Percentiles rank a stretch among this genome's conserved stretches.
phyloP scores from a whole-genome alignment of 2,329 filamentous ascomycete species.

The Neoscytalidium dimidiatum region DNA sequence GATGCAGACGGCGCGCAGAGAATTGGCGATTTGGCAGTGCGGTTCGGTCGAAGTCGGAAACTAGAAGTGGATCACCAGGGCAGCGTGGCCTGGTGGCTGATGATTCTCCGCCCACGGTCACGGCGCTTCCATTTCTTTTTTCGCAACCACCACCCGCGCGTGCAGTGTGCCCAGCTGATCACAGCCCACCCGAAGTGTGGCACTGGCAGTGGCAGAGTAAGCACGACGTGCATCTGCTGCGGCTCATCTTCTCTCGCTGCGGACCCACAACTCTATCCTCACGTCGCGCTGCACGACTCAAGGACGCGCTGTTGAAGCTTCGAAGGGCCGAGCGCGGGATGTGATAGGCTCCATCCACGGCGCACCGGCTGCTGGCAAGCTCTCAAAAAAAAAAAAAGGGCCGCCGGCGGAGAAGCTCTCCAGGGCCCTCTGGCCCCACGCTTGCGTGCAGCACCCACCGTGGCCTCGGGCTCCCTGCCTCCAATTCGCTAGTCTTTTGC shows the following conservation, averaged over 20 bases:
- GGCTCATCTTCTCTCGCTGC: conserved; percentile 1
- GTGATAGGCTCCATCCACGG: neutral
- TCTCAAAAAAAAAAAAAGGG: neutral
- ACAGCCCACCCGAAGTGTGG: conserved; percentile 3
- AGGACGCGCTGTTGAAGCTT: neutral
- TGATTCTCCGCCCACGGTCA: conserved; percentile 4
- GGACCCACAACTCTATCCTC: conserved; percentile 5
- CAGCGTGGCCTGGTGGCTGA: no score
- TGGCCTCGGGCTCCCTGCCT: conserved; percentile 2
- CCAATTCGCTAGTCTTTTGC: conserved; percentile 9
- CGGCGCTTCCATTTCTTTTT: neutral
- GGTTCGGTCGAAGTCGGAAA: neutral
- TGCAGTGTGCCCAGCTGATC: conserved; percentile 10
- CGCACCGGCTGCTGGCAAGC: neutral
- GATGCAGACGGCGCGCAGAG: neutral
- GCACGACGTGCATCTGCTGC: conserved; percentile 5
- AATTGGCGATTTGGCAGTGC: neutral
- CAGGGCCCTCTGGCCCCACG: neutral
- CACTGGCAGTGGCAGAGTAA: neutral
- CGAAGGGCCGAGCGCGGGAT: neutral
- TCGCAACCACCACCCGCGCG: neutral
- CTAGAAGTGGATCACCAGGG: neutral
- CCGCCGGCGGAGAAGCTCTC: neutral
- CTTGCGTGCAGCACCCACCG: conserved; percentile 11
- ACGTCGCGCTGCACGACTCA: neutral